These are phyloP conservation scores for Vigna angularis DNA, from an alignment of 306 rosid genomes.

Conservation along the genomic window DNA sequence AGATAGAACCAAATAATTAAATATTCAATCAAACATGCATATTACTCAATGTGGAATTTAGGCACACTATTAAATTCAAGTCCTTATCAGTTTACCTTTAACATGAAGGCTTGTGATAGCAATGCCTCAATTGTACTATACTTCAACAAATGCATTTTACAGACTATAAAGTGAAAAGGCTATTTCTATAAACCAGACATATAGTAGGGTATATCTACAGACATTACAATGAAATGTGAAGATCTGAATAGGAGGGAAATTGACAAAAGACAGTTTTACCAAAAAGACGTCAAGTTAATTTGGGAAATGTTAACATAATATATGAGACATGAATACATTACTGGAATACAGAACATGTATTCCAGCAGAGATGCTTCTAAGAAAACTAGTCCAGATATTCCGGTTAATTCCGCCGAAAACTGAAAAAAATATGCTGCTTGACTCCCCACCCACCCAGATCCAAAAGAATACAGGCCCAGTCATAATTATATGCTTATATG, in stretches of 20 bases:
- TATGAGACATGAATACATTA: constrained; percentile 15
- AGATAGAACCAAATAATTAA: no score
- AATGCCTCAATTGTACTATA: constrained; percentile 29
- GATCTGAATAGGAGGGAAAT: background rate
- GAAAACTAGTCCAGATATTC: constrained; percentile 8
- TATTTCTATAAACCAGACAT: constrained; percentile 17
- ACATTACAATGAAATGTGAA: constrained; percentile 20
- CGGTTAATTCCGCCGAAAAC: background rate
- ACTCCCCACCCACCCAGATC: constrained; percentile 9
- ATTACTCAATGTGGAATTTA: no score
- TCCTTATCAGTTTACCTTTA: background rate
- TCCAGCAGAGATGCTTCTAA: background rate
- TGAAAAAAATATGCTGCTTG: background rate
- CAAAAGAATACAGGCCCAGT: background rate
- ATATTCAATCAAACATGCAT: no score
- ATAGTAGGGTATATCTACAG: constrained; percentile 12
- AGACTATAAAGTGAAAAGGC: constrained; percentile 36
- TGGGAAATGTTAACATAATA: constrained; percentile 13
- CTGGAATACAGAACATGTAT: background rate
- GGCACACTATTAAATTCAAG: no score
- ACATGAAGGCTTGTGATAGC: constrained; percentile 20
- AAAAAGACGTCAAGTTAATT: background rate
- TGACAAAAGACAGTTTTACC: background rate
- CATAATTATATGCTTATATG: constrained; percentile 16
- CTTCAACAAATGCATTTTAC: constrained; percentile 31